These are phyloP conservation scores for Hypoxylon lenormandii DNA, from an alignment of 495 filamentous ascomycete species.

Conservation along the genomic window DNA sequence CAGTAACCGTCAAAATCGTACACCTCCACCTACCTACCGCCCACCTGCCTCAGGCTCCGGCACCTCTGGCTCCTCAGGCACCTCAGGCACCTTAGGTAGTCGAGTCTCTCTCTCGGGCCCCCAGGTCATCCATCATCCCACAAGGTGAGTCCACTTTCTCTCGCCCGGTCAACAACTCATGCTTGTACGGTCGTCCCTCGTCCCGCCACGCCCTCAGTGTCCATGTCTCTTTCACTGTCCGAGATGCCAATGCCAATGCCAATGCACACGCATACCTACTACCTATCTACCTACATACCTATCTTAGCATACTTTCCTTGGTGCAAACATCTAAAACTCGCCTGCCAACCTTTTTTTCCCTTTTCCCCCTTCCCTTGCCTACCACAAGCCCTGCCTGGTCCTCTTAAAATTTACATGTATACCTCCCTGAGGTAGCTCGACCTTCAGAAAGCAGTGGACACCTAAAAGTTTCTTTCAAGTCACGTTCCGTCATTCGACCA, in stretches of 20 bases:
- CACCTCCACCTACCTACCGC: too few relatives aligned
- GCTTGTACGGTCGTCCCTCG: too few relatives aligned
- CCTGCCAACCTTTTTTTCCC: constrained; percentile 18
- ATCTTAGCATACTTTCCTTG: constrained; percentile 3
- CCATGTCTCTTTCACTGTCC: constrained; percentile 4
- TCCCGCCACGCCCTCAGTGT: neutral
- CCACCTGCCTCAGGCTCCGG: constrained; percentile 2
- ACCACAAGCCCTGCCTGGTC: constrained; percentile 35
- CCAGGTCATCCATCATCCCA: constrained; percentile 37
- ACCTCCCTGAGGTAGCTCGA: constrained; percentile 33
- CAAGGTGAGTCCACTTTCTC: constrained; percentile 47
- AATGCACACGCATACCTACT: constrained; percentile 13
- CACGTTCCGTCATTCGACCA: constrained; percentile 51
- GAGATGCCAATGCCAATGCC: constrained; percentile 20
- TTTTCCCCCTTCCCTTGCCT: constrained; percentile 21
- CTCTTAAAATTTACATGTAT: constrained; percentile 39
- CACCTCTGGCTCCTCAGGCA: neutral
- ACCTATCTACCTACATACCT: constrained; percentile 11
- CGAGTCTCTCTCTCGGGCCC: constrained; percentile 22
- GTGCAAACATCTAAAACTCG: constrained; percentile 29
- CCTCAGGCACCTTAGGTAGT: constrained; percentile 11
- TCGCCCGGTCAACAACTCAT: too few relatives aligned
- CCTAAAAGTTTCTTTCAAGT: constrained; percentile 47
- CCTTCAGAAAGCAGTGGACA: constrained; percentile 43
- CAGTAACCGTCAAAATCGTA: constrained; percentile 33